phyloP scores from a whole-genome alignment of 306 rosid species.

The Rubus parviflorus region DNA sequence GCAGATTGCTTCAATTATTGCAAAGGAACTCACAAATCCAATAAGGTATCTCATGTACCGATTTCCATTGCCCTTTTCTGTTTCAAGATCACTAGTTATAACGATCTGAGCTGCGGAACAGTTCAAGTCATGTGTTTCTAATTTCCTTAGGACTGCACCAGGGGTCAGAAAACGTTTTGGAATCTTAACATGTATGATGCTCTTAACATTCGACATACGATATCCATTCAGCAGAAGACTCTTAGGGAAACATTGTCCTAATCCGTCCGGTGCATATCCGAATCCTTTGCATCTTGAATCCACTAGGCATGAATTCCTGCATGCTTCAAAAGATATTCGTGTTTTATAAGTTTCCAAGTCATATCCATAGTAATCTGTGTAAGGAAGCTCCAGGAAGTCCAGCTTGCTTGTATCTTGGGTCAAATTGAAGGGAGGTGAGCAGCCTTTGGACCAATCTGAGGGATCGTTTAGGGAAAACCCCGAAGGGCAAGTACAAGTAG shows the following conservation, averaged over 20 bases:
- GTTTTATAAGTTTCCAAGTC: not conserved
- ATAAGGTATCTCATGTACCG: slow-evolving; percentile 25
- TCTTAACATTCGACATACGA: slow-evolving; percentile 4
- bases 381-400: slow-evolving; percentile 33
- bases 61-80: slow-evolving; percentile 3
- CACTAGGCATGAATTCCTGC: slow-evolving; percentile 25
- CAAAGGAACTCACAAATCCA: slow-evolving; percentile 31
- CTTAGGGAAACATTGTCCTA: slow-evolving; percentile 36
- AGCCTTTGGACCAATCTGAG: slow-evolving; percentile 40
- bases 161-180: slow-evolving; percentile 4
- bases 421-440: slow-evolving; percentile 29
- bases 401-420: not conserved
- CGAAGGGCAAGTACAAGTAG: slow-evolving; percentile 35
- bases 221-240: slow-evolving; percentile 29
- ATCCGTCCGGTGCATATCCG: slow-evolving; percentile 33
- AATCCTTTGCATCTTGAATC: slow-evolving; percentile 29
- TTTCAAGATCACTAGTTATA: slow-evolving; percentile 7
- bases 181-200: slow-evolving; percentile 25
- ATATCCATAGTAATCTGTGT: slow-evolving; percentile 36
- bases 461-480: slow-evolving; percentile 24
- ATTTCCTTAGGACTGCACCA: not conserved
- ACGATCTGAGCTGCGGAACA: slow-evolving; percentile 18
- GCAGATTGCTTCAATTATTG: slow-evolving; percentile 24
- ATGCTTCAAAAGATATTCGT: slow-evolving; percentile 23
- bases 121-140: slow-evolving; percentile 11